Base-by-base conservation (phyloP, 768 basidiomycete genomes). In the Tylopilus sp. region DNA sequence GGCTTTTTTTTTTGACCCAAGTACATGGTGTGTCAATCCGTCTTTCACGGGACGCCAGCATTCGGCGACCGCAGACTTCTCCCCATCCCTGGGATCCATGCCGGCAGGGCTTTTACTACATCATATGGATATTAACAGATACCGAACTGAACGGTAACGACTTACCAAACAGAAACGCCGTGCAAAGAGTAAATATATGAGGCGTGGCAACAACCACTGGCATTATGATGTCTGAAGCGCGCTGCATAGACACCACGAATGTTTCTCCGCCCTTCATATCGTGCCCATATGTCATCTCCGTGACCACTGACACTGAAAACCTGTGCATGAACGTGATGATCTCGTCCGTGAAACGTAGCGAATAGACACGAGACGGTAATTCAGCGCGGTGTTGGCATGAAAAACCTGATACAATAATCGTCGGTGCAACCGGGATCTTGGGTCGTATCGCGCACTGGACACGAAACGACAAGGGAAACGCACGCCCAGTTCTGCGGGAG, bases 351-450 rank as follows among this genome's bases (percentile, higher is more conserved):
- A 64, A 54, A 45, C 61, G 55, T 0, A 13, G 40, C 11, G 29
- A 19, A 29, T 55, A 65, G 14, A n/a, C n/a, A n/a, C n/a, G n/a
- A n/a, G n/a, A 22, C 63, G 58, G 38, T 60, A 62, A 9, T 30
- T 36, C 3, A 56, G 38, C 3, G 55, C 50, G 1, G 54, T 52
- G 9, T 58, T n/a, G n/a, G n/a, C n/a, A n/a, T n/a, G n/a, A n/a
- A n/a, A n/a, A n/a, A n/a, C n/a, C n/a, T n/a, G n/a, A 28, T 64
- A 58, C 5, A 64, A 40, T 21, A 66, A 36, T 30, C 56, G 47
- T 44, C 66, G 57, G 24, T 67, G 61, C 17, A 60, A 21, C 42
- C 66, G 57, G 52, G 60, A 67, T 12, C 44, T 50, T 9, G 57
- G 45, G 6, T 66, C 66, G 45, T 69, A 69, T 6, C 41, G 56